These are phyloP conservation scores for Pseudogymnoascus sp. DNA, from an alignment of 2,329 filamentous ascomycete genomes.

Conservation along the genomic window DNA sequence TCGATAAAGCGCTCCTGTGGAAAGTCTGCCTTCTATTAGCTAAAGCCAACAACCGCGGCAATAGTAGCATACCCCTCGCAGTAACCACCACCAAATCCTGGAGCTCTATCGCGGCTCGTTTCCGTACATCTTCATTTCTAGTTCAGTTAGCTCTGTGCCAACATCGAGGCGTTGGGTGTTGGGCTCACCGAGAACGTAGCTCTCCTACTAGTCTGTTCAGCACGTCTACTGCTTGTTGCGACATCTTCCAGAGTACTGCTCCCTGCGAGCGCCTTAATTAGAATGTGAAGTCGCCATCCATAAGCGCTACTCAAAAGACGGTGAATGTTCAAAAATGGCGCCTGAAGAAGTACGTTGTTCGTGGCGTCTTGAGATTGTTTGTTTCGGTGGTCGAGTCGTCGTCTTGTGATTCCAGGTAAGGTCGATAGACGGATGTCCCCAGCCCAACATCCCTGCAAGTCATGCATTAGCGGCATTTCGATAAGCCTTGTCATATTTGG, in stretches of 20 bases:
- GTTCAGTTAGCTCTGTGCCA: slow-evolving; percentile 12
- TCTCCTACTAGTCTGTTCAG: slow-evolving; percentile 26
- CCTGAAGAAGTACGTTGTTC: not conserved
- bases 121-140: slow-evolving; percentile 26
- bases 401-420: slow-evolving; percentile 1
- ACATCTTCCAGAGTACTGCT: slow-evolving; percentile 18
- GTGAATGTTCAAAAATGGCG: not conserved
- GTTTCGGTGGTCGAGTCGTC: slow-evolving; percentile 3
- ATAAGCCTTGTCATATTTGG: slow-evolving; percentile 8
- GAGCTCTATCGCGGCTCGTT: slow-evolving; percentile 26
- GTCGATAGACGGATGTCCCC: not conserved
- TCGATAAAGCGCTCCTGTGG: slow-evolving; percentile 68
- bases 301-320: slow-evolving; percentile 14
- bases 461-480: not conserved
- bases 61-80: slow-evolving; percentile 24
- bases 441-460: slow-evolving; percentile 3
- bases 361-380: slow-evolving; percentile 6
- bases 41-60: not conserved
- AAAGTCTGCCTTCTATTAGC: slow-evolving; percentile 48
- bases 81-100: slow-evolving; percentile 27
- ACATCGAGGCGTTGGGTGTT: not conserved
- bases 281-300: slow-evolving; percentile 21
- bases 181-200: slow-evolving; percentile 23
- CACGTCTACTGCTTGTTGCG: slow-evolving; percentile 25
- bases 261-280: slow-evolving; percentile 18